Evolutionary conservation across 257 asterid species (phyloP).

Genomic region (Nicotiana attenuata): DNA sequence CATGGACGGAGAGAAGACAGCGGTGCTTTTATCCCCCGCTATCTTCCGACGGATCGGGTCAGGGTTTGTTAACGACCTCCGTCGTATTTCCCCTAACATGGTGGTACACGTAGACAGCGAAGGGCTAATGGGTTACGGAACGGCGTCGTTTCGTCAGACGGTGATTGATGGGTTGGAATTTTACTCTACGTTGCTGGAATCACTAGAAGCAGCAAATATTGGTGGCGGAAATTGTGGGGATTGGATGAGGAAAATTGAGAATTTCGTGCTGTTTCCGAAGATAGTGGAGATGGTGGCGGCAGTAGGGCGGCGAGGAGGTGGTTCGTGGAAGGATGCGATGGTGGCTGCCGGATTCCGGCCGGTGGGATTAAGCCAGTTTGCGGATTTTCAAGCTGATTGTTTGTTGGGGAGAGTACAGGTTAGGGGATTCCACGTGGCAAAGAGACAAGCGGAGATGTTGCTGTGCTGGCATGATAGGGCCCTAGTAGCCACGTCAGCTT

Average conservation of each 20-base stretch:
- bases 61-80: slow-evolving; percentile 67
- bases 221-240: slow-evolving; percentile 37
- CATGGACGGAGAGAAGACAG: slow-evolving; percentile 67
- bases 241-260: slow-evolving; percentile 65
- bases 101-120: slow-evolving; percentile 86
- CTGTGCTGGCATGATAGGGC: slow-evolving; percentile 97
- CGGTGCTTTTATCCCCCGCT: slow-evolving; percentile 58
- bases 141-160: slow-evolving; percentile 64
- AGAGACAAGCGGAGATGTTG: slow-evolving; percentile 86
- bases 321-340: slow-evolving; percentile 75
- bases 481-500: slow-evolving; percentile 84
- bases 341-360: slow-evolving; percentile 74
- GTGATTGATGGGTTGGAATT: slow-evolving; percentile 81
- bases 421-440: slow-evolving; percentile 83
- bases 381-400: slow-evolving; percentile 85
- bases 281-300: slow-evolving; percentile 59
- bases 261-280: slow-evolving; percentile 66
- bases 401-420: slow-evolving; percentile 63
- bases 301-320: slow-evolving; percentile 42
- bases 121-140: slow-evolving; percentile 49
- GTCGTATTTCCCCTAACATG: slow-evolving; percentile 66
- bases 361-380: slow-evolving; percentile 67
- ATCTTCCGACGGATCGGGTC: slow-evolving; percentile 69
- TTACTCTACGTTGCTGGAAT: slow-evolving; percentile 72
- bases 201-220: slow-evolving; percentile 64